A percentile compares a stretch with the other conserved stretches of the same genome.
phyloP scores from a whole-genome alignment of 192 early-diverging fungal genomes.

The Phlyctochytrium planicorne region DNA sequence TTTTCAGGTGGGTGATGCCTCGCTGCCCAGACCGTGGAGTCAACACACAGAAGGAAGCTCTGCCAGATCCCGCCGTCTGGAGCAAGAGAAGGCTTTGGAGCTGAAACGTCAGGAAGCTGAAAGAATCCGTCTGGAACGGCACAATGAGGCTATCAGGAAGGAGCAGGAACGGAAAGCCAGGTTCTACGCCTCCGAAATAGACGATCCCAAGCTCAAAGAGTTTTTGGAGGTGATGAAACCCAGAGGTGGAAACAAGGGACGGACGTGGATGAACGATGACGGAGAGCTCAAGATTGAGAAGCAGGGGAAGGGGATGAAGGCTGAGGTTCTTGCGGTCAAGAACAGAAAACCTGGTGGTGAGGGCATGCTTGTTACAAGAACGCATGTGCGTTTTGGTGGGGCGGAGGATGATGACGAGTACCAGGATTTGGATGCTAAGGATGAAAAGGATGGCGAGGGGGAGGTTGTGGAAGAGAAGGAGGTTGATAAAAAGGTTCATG shows the following conservation, averaged over 20 bases:
- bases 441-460: conserved; percentile 33
- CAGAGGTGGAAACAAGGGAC: conserved; percentile 57
- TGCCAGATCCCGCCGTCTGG: conserved; percentile 55
- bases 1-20: conserved; percentile 80
- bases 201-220: conserved; percentile 84
- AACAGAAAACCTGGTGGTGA: conserved; percentile 64
- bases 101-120: conserved; percentile 10
- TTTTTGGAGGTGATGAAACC: conserved; percentile 85
- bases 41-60: conserved; percentile 83
- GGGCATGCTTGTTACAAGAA: conserved; percentile 57
- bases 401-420: conserved; percentile 74
- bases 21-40: conserved; percentile 88
- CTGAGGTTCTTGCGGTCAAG: conserved; percentile 39
- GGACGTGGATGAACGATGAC: conserved; percentile 95
- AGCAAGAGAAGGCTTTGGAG: conserved; percentile 33
- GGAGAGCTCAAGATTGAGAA: conserved; percentile 26
- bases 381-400: conserved; percentile 53
- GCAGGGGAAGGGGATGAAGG: conserved; percentile 5
- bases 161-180: conserved; percentile 53
- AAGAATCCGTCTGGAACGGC: conserved; percentile 19
- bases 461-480: conserved; percentile 16
- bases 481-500: conserved; percentile 31
- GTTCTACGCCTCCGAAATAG: conserved; percentile 57
- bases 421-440: conserved; percentile 62
- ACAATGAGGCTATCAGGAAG: conserved; percentile 4